Percentiles rank a stretch among this genome's conserved stretches.
Evolutionary conservation across 148 eudicot genomes (phyloP).

Genomic region (Drosera capensis): DNA sequence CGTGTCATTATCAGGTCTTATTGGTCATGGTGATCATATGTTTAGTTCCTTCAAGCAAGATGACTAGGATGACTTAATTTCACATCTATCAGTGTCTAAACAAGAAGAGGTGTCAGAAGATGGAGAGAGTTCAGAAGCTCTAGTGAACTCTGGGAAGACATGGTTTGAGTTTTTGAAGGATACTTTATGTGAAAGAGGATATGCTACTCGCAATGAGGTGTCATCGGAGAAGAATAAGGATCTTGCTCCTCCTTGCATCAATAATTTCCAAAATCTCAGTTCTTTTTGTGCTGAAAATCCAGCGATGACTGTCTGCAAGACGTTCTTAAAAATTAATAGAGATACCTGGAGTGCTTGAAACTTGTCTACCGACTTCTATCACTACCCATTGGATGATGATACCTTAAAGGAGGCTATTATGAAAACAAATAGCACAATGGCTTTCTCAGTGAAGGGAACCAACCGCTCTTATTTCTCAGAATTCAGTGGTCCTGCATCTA

Average conservation of each 20-base stretch:
- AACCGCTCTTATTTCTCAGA: conserved; percentile 50
- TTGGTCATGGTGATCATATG: conserved; percentile 82
- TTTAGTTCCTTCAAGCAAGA: conserved; percentile 39
- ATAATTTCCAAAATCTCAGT: conserved; percentile 17
- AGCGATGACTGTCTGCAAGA: conserved; percentile 46
- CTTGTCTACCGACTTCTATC: conserved; percentile 38
- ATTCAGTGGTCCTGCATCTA: conserved; percentile 44
- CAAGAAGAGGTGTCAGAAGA: conserved; percentile 10
- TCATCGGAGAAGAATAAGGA: conserved; percentile 12
- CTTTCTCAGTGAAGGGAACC: conserved; percentile 25
- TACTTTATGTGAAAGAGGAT: conserved; percentile 25
- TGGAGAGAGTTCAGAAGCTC: conserved; percentile 11
- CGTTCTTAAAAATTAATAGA: conserved; percentile 32
- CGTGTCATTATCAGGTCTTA: conserved; percentile 60
- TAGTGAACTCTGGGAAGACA: conserved; percentile 25
- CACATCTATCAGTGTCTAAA: conserved; percentile 13
- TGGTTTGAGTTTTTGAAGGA: conserved; percentile 53
- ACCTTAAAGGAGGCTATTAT: conserved; percentile 49
- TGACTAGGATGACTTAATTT: conserved; percentile 21
- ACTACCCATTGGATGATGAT: conserved; percentile 81
- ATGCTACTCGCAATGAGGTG: conserved; percentile 9
- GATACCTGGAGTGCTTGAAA: conserved; percentile 44
- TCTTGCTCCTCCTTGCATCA: conserved; percentile 8
- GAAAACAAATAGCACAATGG: conserved; percentile 11
- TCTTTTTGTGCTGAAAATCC: conserved; percentile 65